Conservation (phyloP, 2,329 filamentous ascomycete species). For the Akanthomyces uredinophilus region DNA sequence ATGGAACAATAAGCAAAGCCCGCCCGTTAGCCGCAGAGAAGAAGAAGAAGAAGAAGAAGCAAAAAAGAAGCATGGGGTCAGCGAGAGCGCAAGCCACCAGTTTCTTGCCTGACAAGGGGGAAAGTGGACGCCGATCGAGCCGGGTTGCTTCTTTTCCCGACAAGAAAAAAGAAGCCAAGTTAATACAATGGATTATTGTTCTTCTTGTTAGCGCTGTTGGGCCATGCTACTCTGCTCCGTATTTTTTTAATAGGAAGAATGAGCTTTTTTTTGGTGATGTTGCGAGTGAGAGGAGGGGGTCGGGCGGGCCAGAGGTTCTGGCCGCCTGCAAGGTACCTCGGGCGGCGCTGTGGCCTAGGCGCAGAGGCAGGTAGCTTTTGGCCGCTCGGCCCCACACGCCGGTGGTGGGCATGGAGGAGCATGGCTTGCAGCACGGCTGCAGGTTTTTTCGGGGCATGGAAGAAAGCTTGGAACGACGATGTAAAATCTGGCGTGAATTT, state of each 20-base stretch:
- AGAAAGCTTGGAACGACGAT: neutral
- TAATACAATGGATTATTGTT: too few relatives aligned
- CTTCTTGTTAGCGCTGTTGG: too few relatives aligned
- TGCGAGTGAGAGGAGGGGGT: neutral
- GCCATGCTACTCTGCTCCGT: too few relatives aligned
- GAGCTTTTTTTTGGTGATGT: neutral
- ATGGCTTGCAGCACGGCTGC: neutral
- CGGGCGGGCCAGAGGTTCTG: neutral
- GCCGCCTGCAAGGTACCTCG: neutral
- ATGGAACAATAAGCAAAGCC: neutral
- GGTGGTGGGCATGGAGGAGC: neutral
- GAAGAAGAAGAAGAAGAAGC: neutral
- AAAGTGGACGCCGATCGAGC: neutral
- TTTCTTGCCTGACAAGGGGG: neutral
- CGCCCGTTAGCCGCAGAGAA: neutral
- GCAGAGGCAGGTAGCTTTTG: neutral
- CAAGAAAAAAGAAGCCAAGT: neutral
- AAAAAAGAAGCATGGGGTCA: neutral
- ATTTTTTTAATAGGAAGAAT: too few relatives aligned
- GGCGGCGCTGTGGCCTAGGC: neutral
- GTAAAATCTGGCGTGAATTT: too few relatives aligned
- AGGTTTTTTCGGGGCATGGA: neutral
- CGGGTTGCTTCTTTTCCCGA: neutral
- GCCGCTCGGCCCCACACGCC: neutral
- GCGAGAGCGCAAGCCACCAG: neutral